These are phyloP conservation scores for Eucalyptus globulus DNA, from an alignment of 345 rosid species.

Conservation along the genomic window DNA sequence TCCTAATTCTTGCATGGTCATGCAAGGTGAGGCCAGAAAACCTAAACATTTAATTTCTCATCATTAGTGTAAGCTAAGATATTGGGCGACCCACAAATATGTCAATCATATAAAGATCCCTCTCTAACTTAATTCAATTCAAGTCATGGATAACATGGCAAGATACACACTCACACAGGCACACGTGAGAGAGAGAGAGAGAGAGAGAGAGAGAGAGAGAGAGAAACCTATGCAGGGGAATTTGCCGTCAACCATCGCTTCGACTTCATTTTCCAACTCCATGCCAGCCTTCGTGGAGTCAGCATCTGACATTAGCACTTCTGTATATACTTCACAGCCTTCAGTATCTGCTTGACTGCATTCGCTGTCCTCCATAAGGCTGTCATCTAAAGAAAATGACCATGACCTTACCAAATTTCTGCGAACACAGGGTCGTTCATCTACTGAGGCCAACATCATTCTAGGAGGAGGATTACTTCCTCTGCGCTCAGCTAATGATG, in stretches of 20 bases:
- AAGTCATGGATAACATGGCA: neutral
- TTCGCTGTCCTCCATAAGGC: constrained; percentile 12
- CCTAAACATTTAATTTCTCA: neutral
- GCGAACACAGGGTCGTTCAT: constrained; percentile 13
- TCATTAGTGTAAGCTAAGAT: neutral
- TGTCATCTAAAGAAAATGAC: constrained; percentile 39
- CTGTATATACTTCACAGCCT: constrained; percentile 1
- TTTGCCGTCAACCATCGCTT: neutral
- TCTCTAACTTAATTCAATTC: neutral
- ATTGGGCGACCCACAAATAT: neutral
- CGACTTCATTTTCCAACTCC: neutral
- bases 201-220: neutral
- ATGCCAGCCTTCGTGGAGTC: neutral
- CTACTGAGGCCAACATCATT: constrained; percentile 26
- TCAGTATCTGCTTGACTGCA: neutral
- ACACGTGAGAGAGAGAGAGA: neutral
- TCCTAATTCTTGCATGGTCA: neutral
- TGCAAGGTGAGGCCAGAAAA: neutral
- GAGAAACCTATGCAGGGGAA: neutral
- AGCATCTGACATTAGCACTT: constrained; percentile 26
- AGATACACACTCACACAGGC: neutral
- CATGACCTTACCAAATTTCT: constrained; percentile 24
- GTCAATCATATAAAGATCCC: neutral
- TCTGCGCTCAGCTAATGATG: constrained; percentile 58
- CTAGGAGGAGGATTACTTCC: constrained; percentile 55